Percentiles rank a stretch among this genome's conserved stretches.
These are phyloP conservation scores for Pythium angustatum DNA, from an alignment of 352 stramenopile species.

Conservation along the genomic window DNA sequence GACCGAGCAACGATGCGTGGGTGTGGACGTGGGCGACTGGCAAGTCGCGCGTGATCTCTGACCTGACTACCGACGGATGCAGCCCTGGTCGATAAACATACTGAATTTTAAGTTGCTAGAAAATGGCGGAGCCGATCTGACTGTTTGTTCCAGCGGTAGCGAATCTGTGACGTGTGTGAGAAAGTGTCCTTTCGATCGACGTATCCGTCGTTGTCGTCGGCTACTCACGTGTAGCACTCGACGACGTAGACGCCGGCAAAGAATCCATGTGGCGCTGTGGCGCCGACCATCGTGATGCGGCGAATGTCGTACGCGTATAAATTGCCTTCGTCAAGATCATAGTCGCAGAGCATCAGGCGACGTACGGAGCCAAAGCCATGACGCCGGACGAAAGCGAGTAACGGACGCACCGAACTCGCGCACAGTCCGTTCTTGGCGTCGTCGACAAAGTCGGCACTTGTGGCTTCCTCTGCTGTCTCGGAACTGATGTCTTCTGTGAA, in stretches of 20 bases:
- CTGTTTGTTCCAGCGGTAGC: no score
- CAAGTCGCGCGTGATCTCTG: no score
- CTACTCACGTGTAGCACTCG: background rate
- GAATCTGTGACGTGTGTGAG: no score
- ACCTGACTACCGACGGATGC: no score
- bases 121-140: no score
- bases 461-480: background rate
- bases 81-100: no score
- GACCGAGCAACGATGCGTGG: no score
- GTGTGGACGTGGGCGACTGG: no score
- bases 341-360: background rate
- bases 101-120: no score
- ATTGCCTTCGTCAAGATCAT: background rate
- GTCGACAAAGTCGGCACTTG: background rate
- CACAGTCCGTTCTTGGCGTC: background rate
- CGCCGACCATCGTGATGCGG: background rate
- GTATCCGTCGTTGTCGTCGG: background rate
- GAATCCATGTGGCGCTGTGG: background rate
- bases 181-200: no score
- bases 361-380: background rate
- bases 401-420: background rate
- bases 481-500: background rate
- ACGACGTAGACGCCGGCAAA: slow-evolving; percentile 5
- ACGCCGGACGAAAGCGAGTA: background rate
- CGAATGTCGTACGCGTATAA: background rate